Evolutionary conservation across 2,329 filamentous ascomycete genomes (phyloP).

Genomic region (Purpureocillium takamizusanense): DNA sequence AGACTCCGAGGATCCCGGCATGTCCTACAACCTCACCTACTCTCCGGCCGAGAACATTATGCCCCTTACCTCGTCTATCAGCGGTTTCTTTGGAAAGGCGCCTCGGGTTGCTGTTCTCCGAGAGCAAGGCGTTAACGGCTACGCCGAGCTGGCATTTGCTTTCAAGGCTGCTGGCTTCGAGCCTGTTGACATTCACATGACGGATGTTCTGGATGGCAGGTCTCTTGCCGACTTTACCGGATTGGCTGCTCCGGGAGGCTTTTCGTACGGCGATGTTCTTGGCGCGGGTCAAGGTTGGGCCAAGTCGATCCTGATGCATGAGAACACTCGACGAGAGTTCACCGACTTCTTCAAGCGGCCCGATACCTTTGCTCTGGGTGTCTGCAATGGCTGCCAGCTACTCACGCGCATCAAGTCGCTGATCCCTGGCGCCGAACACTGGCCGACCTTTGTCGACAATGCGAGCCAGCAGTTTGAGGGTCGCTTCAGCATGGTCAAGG

Average conservation of each 20-base stretch:
- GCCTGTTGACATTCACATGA: conserved; percentile 93
- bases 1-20: conserved; percentile 70
- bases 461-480: conserved; percentile 83
- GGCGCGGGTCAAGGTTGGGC: conserved; percentile 97
- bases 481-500: conserved; percentile 71
- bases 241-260: conserved; percentile 90
- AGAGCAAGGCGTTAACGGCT: conserved; percentile 91
- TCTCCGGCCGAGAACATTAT: conserved; percentile 69
- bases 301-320: conserved; percentile 82
- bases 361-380: conserved; percentile 86
- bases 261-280: conserved; percentile 80
- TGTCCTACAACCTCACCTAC: conserved; percentile 77
- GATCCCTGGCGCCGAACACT: conserved; percentile 74
- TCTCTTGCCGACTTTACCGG: conserved; percentile 78
- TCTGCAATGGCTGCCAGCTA: conserved; percentile 98
- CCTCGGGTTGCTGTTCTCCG: conserved; percentile 85
- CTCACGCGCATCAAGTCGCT: conserved; percentile 68
- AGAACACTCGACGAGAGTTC: conserved; percentile 68
- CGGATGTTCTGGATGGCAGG: conserved; percentile 72
- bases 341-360: conserved; percentile 74
- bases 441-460: conserved; percentile 85
- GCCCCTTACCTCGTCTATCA: conserved; percentile 41
- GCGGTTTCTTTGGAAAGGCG: conserved; percentile 43
- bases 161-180: conserved; percentile 89
- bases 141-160: conserved; percentile 96